Base-by-base conservation (phyloP, 192 early-diverging fungal genomes). In the Gaertneriomyces sp. region DNA sequence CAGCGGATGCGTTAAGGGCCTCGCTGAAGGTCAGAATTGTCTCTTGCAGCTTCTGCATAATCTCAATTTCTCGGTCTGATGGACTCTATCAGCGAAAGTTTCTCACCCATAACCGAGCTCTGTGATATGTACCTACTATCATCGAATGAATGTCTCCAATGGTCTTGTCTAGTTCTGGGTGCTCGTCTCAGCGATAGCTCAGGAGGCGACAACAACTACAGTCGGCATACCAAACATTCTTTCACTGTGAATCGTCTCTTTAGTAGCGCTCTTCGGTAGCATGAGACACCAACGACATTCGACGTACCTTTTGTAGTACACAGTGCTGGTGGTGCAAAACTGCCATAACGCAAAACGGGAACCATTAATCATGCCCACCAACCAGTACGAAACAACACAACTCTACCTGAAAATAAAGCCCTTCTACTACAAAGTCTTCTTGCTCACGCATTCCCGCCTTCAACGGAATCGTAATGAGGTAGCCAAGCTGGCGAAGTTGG, bases 111-210 rank as follows among this genome's bases (percentile, higher is more conserved):
- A 33, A 33, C 25, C 25, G 25, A 33, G 25, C 25, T 33, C 2
- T 33, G 2, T 33, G 47, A 38, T n/a, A 53, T 58, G 12, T 51
- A 68, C 66, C 68, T 25, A 88, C 85, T 61, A 95, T 89, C 41
- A 90, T 75, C 4, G 85, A 87, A 68, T 92, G 90, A 12, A 97
- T 85, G 58, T 97, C 94, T 4, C 94, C 93, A 7, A 92, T 69
- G 12, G 77, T 77, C 49, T 85, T 76, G 61, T 97, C 94, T 11
- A 97, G 73, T 43, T 87, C 88, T 88, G 73, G 61, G 20, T 0
- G 45, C 16, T 40, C 39, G 25, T 33, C 7, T 63, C 61, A 7
- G 39, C 61, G 6, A 5, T 20, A 53, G 60, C 4, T 55, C 33
- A 61, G 50, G 46, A 61, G 4, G n/a, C 60, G n/a, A 20, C 5